Evolutionary conservation across 2,329 filamentous ascomycete genomes (phyloP).

Genomic region (Fusarium palustre): DNA sequence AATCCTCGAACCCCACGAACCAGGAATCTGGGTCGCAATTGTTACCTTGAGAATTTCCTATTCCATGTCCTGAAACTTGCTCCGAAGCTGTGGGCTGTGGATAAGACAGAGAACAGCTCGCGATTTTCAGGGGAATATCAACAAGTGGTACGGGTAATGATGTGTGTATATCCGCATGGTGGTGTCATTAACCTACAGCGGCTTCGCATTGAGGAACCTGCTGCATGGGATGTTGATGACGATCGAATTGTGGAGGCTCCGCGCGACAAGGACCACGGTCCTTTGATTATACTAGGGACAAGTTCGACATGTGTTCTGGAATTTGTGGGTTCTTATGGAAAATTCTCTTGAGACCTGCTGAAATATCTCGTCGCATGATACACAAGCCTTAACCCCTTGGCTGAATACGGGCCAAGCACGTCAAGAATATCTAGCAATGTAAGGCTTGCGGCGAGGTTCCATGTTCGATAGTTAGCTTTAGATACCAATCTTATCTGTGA

Average conservation of each 20-base stretch:
- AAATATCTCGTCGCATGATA: slow-evolving; percentile 28
- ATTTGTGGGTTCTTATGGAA: slow-evolving; percentile 31
- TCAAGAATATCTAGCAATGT: slow-evolving; percentile 1
- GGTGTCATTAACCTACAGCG: slow-evolving; percentile 33
- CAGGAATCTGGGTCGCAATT: slow-evolving; percentile 43
- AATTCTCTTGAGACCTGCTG: slow-evolving; percentile 33
- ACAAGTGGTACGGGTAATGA: slow-evolving; percentile 5
- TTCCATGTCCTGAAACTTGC: slow-evolving; percentile 41
- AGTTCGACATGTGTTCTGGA: slow-evolving; percentile 43
- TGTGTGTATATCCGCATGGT: slow-evolving; percentile 16
- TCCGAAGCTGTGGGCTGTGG: slow-evolving; percentile 31
- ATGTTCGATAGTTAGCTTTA: not conserved
- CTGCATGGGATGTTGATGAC: slow-evolving; percentile 13
- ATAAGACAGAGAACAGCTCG: slow-evolving; percentile 16
- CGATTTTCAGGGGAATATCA: slow-evolving; percentile 12
- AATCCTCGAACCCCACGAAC: slow-evolving; percentile 29
- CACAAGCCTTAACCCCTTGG: slow-evolving; percentile 18
- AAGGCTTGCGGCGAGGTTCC: not conserved
- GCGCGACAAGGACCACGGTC: slow-evolving; percentile 27
- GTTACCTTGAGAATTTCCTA: slow-evolving; percentile 17
- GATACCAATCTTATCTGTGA: not conserved
- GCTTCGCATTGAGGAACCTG: slow-evolving; percentile 13
- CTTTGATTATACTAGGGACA: slow-evolving; percentile 18
- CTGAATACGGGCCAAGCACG: slow-evolving; percentile 18
- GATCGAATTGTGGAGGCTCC: slow-evolving; percentile 38